Base-by-base conservation (phyloP, 352 stramenopile species). In the Phytophthora kernoviae region DNA sequence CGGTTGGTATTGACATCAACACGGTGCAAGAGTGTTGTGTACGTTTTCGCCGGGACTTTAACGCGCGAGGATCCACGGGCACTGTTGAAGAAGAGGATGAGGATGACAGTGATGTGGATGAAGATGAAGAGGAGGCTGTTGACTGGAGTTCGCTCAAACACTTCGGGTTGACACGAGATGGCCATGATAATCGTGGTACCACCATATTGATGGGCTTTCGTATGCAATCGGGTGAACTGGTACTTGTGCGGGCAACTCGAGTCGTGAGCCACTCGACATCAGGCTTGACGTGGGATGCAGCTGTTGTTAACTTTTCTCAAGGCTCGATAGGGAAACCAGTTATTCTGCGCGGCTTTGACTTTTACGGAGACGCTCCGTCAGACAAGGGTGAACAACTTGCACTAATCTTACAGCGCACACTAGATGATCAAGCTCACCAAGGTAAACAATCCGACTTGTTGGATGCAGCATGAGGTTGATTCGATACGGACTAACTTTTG, bases 71-170 rank as follows among this genome's bases (percentile, higher is more conserved):
- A 5, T 17, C 11, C 1, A 56, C 66, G 7, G 44, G 66, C 14
- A 53, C 26, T 10, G 21, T 33, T 22, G 66, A 75, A 2, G 50
- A 58, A 17, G 55, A 68, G 4, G 60, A 56, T n/a, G 53, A 73
- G 0, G 63, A 68, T 32, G 53, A 70, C 10, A 75, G 61, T 18
- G 57, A 70, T 4, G 62, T 72, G 7, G 62, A 69, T 2, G 68
- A 81, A 22, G 55, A 64, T 22, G 61, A 68, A 36, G 54, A 80
- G 5, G 75, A 85, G n/a, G 57, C 66, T n/a, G 62, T 90, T 34
- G 79, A 90, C 46, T 90, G 81, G 81, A 42, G 67, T 2, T 74
- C 73, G 1, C 45, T 90, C 15, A 73, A 67, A 20, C 55, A 77
- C 17, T 70, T 59, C 44, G 53, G 58, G 9, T 30, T 41, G 22